These are phyloP conservation scores for Styphnolobium japonicum DNA, from an alignment of 306 rosid species.

Conservation along the genomic window DNA sequence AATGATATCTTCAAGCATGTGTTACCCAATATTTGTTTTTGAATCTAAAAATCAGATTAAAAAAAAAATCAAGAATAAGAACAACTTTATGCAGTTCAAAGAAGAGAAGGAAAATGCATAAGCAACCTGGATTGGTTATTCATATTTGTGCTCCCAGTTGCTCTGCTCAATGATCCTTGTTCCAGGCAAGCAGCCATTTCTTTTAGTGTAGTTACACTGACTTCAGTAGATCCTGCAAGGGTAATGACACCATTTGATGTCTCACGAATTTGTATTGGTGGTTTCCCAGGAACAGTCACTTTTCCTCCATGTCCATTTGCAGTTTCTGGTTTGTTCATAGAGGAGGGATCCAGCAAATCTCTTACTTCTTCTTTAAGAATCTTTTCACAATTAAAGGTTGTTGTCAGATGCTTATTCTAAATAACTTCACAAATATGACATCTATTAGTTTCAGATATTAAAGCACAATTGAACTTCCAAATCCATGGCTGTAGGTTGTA, in stretches of 20 bases:
- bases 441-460: conserved; percentile 4
- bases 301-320: conserved; percentile 80
- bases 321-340: conserved; percentile 68
- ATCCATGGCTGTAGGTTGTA: background rate
- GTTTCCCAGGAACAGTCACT: conserved; percentile 67
- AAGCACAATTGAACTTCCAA: conserved; percentile 12
- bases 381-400: conserved; percentile 44
- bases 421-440: conserved; percentile 8
- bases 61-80: background rate
- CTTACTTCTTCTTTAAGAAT: conserved; percentile 95
- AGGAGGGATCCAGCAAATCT: conserved; percentile 82
- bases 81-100: conserved; percentile 2
- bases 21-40: background rate
- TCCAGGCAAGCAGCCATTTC: conserved; percentile 96
- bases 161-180: conserved; percentile 90
- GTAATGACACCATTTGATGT: conserved; percentile 93
- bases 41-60: background rate
- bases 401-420: conserved; percentile 37
- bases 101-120: conserved; percentile 26
- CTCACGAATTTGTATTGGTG: conserved; percentile 96
- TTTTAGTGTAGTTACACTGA: conserved; percentile 71
- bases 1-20: background rate
- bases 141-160: conserved; percentile 98
- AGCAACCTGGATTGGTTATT: conserved; percentile 89
- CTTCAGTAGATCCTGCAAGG: conserved; percentile 93